These are phyloP conservation scores for Cyclaneusma minus DNA, from an alignment of 2,329 filamentous ascomycete species.

Conservation along the genomic window DNA sequence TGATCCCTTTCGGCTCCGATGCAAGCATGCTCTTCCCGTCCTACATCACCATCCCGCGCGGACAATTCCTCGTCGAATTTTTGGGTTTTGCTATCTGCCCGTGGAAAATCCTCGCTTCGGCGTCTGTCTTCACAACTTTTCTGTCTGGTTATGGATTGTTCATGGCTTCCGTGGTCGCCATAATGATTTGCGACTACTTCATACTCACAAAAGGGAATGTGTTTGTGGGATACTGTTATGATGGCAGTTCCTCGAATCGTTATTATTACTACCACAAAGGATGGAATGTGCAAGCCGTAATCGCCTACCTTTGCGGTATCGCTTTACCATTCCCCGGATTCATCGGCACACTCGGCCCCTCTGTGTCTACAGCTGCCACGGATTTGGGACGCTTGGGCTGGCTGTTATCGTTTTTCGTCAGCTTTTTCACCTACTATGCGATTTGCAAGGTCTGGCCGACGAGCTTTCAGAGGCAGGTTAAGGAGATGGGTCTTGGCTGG, in stretches of 20 bases:
- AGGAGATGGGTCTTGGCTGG: conserved; percentile 18
- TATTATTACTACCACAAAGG: conserved; percentile 20
- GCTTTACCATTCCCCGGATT: conserved; percentile 21
- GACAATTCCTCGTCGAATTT: conserved; percentile 35
- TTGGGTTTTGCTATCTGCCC: conserved; percentile 40
- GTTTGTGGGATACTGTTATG: conserved; percentile 18
- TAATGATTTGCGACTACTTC: conserved; percentile 19
- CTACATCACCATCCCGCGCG: conserved; percentile 39
- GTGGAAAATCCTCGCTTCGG: conserved; percentile 48
- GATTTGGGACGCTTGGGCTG: conserved; percentile 20
- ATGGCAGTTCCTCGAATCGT: conserved; percentile 15
- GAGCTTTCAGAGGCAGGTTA: conserved; percentile 19
- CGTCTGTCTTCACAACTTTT: conserved; percentile 42
- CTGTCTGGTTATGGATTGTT: conserved; percentile 50
- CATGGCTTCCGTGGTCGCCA: conserved; percentile 28
- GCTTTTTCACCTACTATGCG: conserved; percentile 18
- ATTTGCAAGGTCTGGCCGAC: conserved; percentile 24
- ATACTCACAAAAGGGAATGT: conserved; percentile 21
- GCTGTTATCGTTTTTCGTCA: conserved; percentile 19
- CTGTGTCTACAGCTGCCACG: conserved; percentile 16
- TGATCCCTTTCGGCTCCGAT: conserved; percentile 35
- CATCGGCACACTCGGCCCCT: conserved; percentile 17
- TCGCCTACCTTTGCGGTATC: conserved; percentile 20
- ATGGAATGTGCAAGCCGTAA: conserved; percentile 20
- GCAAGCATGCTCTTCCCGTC: conserved; percentile 34